Base-by-base conservation (phyloP, 345 rosid species). In the Lumnitzera littorea region DNA sequence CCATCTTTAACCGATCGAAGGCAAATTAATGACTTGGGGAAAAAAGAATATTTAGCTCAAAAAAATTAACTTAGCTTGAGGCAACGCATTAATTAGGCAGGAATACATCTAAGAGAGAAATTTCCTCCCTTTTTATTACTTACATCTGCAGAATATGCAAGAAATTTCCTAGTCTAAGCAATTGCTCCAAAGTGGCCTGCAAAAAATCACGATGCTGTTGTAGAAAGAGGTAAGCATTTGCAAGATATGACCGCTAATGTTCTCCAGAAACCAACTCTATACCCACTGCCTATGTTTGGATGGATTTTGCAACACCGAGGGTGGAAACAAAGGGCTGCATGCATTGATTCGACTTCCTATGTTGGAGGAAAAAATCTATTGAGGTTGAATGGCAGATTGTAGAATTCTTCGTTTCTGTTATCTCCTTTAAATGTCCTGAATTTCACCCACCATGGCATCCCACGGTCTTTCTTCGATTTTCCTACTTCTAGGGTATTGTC, bases 371-470 rank as follows among this genome's bases (percentile, higher is more conserved):
- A 94, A 73, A 90, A 86, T 63, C 91, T 88, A 73, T 94, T 83
- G 55, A 94, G 91, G 58, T 94, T 95, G 82, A 95, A 91, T 3
- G 99, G 99, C 69, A 95, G 68, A 2, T 85, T 88, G 76, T 91
- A 95, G 79, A 95, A 95, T 61, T 95, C 99, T 62, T 90, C 96
- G 58, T 91, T 91, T 53, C 99, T 81, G 64, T 85, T 83, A 77
- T 95, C 99, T 53, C 99, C 99, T 62, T 84, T 76, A 46, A 88
- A 88, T 3, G 89, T 78, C 69, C 97, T 74, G 77, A 91, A 91
- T 74, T 82, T 91, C 8, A 74, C 94, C 99, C 99, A 95, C 96
- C 99, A 95, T 16, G 94, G 94, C 97, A 95, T 91, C 24, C 99
- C 99, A 55, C 99, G 60, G 10, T 91, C 97, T 69, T 83, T 91